Evolutionary conservation across 441 rosid species (phyloP).

Genomic region (Breynia disticha): DNA sequence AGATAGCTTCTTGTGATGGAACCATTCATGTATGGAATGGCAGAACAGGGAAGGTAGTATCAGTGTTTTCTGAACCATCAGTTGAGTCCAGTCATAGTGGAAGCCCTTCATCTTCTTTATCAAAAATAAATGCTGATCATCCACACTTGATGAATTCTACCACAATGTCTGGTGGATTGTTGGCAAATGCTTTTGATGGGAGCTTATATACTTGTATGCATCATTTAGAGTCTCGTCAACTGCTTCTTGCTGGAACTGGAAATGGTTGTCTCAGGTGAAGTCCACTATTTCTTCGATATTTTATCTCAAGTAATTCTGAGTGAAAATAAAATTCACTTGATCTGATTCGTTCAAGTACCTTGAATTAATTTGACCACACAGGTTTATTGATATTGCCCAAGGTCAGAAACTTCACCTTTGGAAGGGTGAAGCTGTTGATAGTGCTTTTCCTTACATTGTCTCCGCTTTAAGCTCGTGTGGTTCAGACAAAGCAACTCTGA

Average conservation of each 20-base stretch:
- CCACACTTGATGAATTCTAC: conserved; percentile 43
- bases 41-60: conserved; percentile 65
- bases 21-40: conserved; percentile 87
- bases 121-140: conserved; percentile 43
- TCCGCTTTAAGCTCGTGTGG: conserved; percentile 77
- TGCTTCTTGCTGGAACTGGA: conserved; percentile 77
- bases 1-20: conserved; percentile 93
- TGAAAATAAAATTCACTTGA: too few species aligned
- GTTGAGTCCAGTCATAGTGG: conserved; percentile 42
- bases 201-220: conserved; percentile 87
- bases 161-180: conserved; percentile 24
- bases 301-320: too few species aligned
- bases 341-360: too few species aligned
- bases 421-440: conserved; percentile 73
- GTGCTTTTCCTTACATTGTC: conserved; percentile 70
- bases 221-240: conserved; percentile 50
- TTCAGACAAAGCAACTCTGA: conserved; percentile 39
- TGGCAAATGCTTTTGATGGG: conserved; percentile 59
- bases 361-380: conserved; percentile 14
- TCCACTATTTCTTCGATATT: not conserved
- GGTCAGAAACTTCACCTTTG: conserved; percentile 78
- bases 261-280: conserved; percentile 79
- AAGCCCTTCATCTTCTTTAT: conserved; percentile 31
- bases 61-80: conserved; percentile 62
- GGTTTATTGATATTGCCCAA: conserved; percentile 64